A percentile compares a stretch with the other conserved stretches of the same genome.
phyloP scores from a whole-genome alignment of 225 moss, liverwort and hornwort genomes.

The Physcomitrium patens region DNA sequence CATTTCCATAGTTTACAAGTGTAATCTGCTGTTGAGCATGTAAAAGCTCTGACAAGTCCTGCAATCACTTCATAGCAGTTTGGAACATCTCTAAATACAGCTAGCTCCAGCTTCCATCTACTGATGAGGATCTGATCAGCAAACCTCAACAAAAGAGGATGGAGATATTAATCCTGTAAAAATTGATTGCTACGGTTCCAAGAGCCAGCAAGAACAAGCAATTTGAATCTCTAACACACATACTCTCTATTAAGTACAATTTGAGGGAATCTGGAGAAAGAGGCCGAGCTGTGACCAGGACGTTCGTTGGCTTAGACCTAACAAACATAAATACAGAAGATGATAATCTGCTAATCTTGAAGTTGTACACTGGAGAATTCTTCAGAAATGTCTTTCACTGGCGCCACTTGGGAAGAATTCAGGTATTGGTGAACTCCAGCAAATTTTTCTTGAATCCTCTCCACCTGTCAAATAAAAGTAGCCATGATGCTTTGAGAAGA shows the following conservation, averaged over 20 bases:
- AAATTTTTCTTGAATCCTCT: conserved; percentile 92
- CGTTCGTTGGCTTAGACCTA: conserved; percentile 22
- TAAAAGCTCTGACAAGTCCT: conserved; percentile 15
- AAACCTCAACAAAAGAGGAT: conserved; percentile 2
- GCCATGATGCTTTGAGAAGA: conserved; percentile 22
- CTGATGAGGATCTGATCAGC: not conserved
- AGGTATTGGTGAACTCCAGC: conserved; percentile 83
- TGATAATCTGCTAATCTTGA: conserved; percentile 37
- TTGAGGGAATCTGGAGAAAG: conserved; percentile 27
- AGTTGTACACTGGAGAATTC: conserved; percentile 47
- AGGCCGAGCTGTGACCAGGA: conserved; percentile 20
- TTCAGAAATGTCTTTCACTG: conserved; percentile 46
- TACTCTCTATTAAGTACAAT: conserved; percentile 32
- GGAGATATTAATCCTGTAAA: conserved; percentile 15
- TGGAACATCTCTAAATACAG: conserved; percentile 12
- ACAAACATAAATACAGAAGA: conserved; percentile 30
- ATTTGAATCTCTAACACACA: conserved; percentile 28
- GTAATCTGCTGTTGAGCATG: conserved; percentile 17
- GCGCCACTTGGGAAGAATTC: conserved; percentile 45
- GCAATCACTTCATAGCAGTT: not conserved
- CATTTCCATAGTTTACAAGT: conserved; percentile 29
- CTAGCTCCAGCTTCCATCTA: conserved; percentile 19
- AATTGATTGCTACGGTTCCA: not conserved
- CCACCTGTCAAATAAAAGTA: conserved; percentile 59
- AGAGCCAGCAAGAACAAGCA: conserved; percentile 24